Percentiles rank a stretch among this genome's conserved stretches.
These are phyloP conservation scores for Xylariaceae sp. DNA, from an alignment of 2,329 filamentous ascomycete genomes.

Conservation along the genomic window DNA sequence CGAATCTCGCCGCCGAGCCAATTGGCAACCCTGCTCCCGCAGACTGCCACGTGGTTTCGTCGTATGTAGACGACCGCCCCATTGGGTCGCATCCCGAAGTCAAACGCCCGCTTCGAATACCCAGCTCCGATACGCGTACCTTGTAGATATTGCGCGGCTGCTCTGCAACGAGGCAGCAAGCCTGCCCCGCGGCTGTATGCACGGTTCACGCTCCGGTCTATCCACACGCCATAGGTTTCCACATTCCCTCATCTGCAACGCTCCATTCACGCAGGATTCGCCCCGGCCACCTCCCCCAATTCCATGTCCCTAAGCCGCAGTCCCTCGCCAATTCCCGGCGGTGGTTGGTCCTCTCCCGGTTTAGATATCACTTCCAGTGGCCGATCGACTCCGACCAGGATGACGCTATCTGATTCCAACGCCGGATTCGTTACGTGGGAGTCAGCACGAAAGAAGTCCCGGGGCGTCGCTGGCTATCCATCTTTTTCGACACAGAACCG, in stretches of 20 bases:
- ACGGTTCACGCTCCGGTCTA: slow-evolving; percentile 11
- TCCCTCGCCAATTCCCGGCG: slow-evolving; percentile 76
- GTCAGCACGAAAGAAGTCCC: slow-evolving; percentile 70
- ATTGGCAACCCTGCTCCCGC: slow-evolving; percentile 42
- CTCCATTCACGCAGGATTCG: slow-evolving; percentile 9
- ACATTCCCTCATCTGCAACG: slow-evolving; percentile 1
- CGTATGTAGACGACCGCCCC: slow-evolving; percentile 46
- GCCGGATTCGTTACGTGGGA: slow-evolving; percentile 70
- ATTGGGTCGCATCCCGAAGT: slow-evolving; percentile 44
- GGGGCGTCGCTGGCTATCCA: slow-evolving; percentile 67
- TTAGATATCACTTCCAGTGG: slow-evolving; percentile 66
- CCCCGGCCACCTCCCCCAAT: slow-evolving; percentile 48
- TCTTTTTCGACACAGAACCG: slow-evolving; percentile 76
- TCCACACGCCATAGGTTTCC: slow-evolving; percentile 7
- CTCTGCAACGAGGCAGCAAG: slow-evolving; percentile 36
- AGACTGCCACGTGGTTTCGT: slow-evolving; percentile 48
- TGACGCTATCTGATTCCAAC: slow-evolving; percentile 43
- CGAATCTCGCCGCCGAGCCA: neutral
- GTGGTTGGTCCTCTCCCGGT: slow-evolving; percentile 83
- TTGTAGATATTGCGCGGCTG: slow-evolving; percentile 31
- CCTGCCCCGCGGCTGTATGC: slow-evolving; percentile 48
- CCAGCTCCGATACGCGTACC: slow-evolving; percentile 26
- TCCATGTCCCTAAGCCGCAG: slow-evolving; percentile 83
- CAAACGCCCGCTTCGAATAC: slow-evolving; percentile 39
- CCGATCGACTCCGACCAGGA: slow-evolving; percentile 58